A percentile compares a stretch with the other conserved stretches of the same genome.
These are phyloP conservation scores for Yarrowia sp. DNA, from an alignment of 805 yeast species.

Conservation along the genomic window DNA sequence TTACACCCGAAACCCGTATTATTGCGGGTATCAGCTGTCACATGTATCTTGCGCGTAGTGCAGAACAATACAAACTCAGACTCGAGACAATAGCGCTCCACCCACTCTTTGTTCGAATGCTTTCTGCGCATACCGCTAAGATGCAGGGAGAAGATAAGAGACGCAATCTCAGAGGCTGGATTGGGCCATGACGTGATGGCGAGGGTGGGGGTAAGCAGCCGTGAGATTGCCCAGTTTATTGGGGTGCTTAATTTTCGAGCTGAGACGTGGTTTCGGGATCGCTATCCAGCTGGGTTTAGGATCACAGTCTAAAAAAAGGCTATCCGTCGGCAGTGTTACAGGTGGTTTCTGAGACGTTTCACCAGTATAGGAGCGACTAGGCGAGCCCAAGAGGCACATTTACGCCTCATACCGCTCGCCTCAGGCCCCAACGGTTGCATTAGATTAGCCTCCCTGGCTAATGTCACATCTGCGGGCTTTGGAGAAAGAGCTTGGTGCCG, in stretches of 20 bases:
- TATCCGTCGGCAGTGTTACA: not conserved
- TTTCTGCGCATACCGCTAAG: not conserved
- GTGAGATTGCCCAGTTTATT: not conserved
- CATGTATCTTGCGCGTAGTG: not conserved
- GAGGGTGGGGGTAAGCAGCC: not conserved
- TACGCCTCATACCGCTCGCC: no score
- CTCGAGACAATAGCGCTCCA: not conserved
- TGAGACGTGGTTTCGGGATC: no score
- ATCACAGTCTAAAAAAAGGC: not conserved
- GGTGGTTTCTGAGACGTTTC: not conserved
- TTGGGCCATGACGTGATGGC: not conserved
- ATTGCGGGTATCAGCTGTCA: constrained; percentile 3
- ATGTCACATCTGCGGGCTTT: not conserved
- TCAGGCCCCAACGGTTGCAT: not conserved
- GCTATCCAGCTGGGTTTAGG: not conserved
- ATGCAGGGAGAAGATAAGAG: constrained; percentile 15
- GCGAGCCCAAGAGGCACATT: no score
- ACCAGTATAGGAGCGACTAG: no score
- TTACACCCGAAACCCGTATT: not conserved
- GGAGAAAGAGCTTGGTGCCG: not conserved
- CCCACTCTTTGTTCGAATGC: not conserved
- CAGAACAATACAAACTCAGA: constrained; percentile 9
- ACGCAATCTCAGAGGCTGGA: not conserved
- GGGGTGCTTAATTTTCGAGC: not conserved
- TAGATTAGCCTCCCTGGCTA: not conserved